Conservation (phyloP, 805 yeast genomes). For the Candida awuae region DNA sequence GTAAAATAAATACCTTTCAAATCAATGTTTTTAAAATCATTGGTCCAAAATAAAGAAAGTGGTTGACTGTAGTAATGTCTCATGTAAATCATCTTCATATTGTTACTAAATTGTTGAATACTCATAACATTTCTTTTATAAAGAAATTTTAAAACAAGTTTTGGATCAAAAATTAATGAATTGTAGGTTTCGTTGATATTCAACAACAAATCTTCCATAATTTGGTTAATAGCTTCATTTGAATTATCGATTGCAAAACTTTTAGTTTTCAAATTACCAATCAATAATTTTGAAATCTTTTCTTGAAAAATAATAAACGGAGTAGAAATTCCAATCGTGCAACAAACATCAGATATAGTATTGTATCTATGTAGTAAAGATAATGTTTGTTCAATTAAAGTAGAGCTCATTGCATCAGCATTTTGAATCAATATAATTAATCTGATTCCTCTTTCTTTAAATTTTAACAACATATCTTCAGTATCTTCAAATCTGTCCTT, state of each 20-base stretch:
- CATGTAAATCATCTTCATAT: conserved; percentile 29
- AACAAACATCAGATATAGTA: conserved; percentile 13
- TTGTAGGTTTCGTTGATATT: conserved; percentile 26
- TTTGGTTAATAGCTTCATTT: conserved; percentile 23
- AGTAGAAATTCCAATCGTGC: conserved; percentile 29
- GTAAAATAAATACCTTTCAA: conserved; percentile 20
- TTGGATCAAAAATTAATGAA: conserved; percentile 28
- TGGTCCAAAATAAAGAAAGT: conserved; percentile 27
- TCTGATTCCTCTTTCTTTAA: conserved; percentile 10
- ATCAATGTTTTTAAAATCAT: conserved; percentile 21
- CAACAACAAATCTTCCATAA: conserved; percentile 27
- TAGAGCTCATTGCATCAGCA: conserved; percentile 28
- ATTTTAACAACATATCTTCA: conserved; percentile 18
- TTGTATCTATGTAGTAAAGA: conserved; percentile 20
- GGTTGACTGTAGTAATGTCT: conserved; percentile 30
- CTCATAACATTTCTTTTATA: conserved; percentile 21
- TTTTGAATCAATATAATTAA: conserved; percentile 28
- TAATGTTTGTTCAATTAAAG: conserved; percentile 20
- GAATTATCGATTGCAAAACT: conserved; percentile 28
- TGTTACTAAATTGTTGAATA: conserved; percentile 24
- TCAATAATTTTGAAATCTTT: conserved; percentile 22
- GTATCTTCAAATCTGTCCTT: conserved; percentile 17
- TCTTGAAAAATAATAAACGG: conserved; percentile 30
- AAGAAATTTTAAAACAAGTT: conserved; percentile 23
- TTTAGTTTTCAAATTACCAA: conserved; percentile 19